Conservation (phyloP, 129 eudicot genomes). For the Lactuca saligna region DNA sequence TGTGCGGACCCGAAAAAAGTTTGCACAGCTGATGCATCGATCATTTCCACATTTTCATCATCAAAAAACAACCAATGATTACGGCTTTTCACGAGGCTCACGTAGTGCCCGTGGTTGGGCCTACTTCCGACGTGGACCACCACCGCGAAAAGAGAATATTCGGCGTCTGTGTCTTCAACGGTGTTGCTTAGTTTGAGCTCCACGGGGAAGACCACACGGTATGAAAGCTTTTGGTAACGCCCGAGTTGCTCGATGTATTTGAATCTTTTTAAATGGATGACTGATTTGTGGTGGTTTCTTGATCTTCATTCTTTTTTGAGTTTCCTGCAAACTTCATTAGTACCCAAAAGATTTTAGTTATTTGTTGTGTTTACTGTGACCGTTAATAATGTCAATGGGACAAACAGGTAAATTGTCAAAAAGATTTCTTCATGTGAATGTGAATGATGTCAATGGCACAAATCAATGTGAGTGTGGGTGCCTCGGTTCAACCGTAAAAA, state of each 20-base stretch:
- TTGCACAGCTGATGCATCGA: constrained; percentile 69
- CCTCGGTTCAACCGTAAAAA: no score
- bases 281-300: constrained; percentile 71
- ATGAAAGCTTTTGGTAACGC: constrained; percentile 64
- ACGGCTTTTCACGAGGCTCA: constrained; percentile 69
- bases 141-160: constrained; percentile 66
- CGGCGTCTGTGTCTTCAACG: constrained; percentile 65
- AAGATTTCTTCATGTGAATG: no score
- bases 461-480: no score
- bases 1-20: constrained; percentile 71
- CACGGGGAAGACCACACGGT: constrained; percentile 69
- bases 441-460: no score
- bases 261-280: constrained; percentile 70
- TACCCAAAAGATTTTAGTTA: no score
- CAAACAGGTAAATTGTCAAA: no score
- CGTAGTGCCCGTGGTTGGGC: constrained; percentile 77
- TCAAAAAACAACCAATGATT: constrained; percentile 76
- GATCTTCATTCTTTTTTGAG: constrained; percentile 82
- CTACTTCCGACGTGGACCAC: constrained; percentile 78
- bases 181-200: constrained; percentile 75
- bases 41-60: constrained; percentile 82
- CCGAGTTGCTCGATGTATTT: constrained; percentile 76
- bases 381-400: no score
- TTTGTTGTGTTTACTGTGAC: no score
- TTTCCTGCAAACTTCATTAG: constrained; percentile 59